phyloP scores from a whole-genome alignment of 2,329 filamentous ascomycete species.

The Botrytis elliptica region DNA sequence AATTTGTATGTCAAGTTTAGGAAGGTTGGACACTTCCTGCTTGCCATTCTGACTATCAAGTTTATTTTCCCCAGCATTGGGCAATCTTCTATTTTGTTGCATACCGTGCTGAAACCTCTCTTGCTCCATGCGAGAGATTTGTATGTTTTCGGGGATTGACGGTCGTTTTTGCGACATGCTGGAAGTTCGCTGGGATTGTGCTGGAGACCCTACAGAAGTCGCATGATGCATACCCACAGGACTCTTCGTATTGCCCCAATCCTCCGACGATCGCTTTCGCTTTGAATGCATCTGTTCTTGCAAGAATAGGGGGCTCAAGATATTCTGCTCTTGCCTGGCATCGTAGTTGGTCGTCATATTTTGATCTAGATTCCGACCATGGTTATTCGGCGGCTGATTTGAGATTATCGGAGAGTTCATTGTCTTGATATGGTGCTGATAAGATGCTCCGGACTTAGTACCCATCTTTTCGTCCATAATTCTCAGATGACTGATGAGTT shows the following conservation, averaged over 20 bases:
- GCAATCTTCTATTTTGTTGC: background rate
- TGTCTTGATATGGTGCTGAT: background rate
- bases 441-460: background rate
- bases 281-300: background rate
- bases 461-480: slow-evolving; percentile 7
- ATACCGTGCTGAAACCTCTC: background rate
- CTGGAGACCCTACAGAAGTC: background rate
- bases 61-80: background rate
- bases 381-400: background rate
- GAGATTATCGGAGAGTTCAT: background rate
- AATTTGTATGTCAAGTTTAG: background rate
- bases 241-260: background rate
- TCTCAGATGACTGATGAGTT: slow-evolving; percentile 7
- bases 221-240: background rate
- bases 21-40: background rate
- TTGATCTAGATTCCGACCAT: background rate
- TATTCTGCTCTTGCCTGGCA: background rate
- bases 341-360: background rate
- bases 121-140: background rate
- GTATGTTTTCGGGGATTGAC: background rate
- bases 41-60: background rate
- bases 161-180: background rate
- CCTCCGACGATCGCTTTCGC: background rate
- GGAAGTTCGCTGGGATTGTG: background rate
- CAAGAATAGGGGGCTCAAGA: background rate